Percentiles rank a stretch among this genome's conserved stretches.
These are phyloP conservation scores for Torulaspora globosa DNA, from an alignment of 1,139 yeast genomes.

Conservation along the genomic window DNA sequence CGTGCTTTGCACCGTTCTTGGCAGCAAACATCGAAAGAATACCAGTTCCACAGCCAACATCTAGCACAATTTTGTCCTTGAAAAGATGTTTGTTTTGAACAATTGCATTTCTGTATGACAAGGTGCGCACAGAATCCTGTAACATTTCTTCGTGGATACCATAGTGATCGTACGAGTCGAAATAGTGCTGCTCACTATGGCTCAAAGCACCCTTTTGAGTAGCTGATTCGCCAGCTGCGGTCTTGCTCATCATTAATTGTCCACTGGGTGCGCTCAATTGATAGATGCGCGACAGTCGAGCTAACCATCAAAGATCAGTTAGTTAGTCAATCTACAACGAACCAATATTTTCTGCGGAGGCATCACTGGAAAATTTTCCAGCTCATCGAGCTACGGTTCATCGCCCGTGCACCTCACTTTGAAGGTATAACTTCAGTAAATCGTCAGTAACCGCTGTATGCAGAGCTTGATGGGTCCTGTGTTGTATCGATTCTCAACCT, in stretches of 20 bases:
- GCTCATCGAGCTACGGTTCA: not conserved
- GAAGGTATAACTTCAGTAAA: not conserved
- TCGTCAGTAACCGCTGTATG: not conserved
- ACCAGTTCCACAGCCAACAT: conserved; percentile 99
- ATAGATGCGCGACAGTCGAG: not conserved
- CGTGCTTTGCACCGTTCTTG: conserved; percentile 95
- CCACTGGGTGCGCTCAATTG: conserved; percentile 1
- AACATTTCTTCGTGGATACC: conserved; percentile 99
- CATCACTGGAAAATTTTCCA: conserved; percentile 1
- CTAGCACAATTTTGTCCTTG: conserved; percentile 91
- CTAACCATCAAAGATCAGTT: not conserved
- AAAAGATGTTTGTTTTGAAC: conserved; percentile 84
- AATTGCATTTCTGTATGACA: conserved; percentile 89
- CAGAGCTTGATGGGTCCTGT: not conserved
- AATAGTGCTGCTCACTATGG: conserved; percentile 83
- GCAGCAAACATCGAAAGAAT: conserved; percentile 98
- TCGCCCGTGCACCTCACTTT: conserved; percentile 1
- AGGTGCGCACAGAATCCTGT: conserved; percentile 89
- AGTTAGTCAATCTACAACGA: not conserved
- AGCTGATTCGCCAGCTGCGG: conserved; percentile 35
- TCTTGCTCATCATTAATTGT: conserved; percentile 7
- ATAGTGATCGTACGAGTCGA: conserved; percentile 91
- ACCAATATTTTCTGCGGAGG: not conserved
- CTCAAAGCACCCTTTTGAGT: conserved; percentile 47
- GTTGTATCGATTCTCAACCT: not conserved